phyloP scores from a whole-genome alignment of 208 protist species.

The Jaenimonas drosophilae region DNA sequence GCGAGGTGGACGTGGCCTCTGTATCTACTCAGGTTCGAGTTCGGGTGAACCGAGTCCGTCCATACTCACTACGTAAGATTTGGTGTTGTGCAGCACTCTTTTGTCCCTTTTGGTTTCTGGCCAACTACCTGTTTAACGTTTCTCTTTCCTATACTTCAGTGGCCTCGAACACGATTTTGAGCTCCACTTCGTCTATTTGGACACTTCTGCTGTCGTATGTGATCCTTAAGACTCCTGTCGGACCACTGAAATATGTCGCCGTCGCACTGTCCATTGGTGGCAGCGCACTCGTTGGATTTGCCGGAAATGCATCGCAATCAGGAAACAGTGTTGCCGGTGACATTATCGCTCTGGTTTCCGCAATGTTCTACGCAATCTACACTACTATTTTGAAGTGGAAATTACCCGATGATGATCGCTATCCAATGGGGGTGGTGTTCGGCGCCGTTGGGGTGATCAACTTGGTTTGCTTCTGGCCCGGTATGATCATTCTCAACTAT shows the following conservation, averaged over 20 bases:
- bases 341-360: constrained; percentile 58
- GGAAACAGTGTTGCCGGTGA: constrained; percentile 47
- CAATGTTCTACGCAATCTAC: constrained; percentile 88
- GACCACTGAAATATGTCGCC: constrained; percentile 30
- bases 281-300: constrained; percentile 48
- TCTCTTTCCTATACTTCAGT: constrained; percentile 82
- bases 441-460: constrained; percentile 78
- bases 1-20: neutral
- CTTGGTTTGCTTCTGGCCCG: constrained; percentile 64
- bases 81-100: constrained; percentile 67
- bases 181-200: constrained; percentile 81
- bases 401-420: constrained; percentile 80
- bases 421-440: constrained; percentile 83
- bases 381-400: constrained; percentile 66
- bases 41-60: constrained; percentile 26
- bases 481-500: constrained; percentile 45
- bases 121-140: constrained; percentile 89
- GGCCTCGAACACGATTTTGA: constrained; percentile 84
- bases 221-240: constrained; percentile 48
- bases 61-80: constrained; percentile 60
- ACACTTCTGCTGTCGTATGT: constrained; percentile 70
- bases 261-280: constrained; percentile 62
- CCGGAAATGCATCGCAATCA: constrained; percentile 8
- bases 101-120: constrained; percentile 85
- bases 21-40: constrained; percentile 6